Evolutionary conservation across 352 stramenopile genomes (phyloP), one percentile per base, ranked within the genome.

Genomic region (Pythium phragmitis): DNA sequence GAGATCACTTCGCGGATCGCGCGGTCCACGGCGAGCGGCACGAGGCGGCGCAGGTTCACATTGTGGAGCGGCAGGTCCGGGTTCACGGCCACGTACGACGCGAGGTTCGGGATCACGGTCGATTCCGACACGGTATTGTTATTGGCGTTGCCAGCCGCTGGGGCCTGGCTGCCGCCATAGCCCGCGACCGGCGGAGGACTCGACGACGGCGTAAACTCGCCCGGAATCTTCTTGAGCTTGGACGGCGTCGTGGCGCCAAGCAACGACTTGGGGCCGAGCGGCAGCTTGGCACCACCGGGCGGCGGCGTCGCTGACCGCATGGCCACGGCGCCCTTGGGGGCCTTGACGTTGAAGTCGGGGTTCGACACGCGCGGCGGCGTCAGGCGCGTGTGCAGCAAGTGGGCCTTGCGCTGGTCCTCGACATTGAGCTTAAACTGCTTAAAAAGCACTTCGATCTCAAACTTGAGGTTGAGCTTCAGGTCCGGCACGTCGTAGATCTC

Each of bases 401-500:
- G 88, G 14, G 88, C 85, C 57, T 97, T 97, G 57, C 99, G 97
- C 64, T 96, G 87, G 57, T 99, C 97, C 59, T 98, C 95, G 39
- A 99, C 82, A 45, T 98, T 98, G 1, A 99, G 81, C 65, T 98
- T 97, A 48, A 99, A 94, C 76, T 98, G 98, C 77, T 99, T 99
- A 82, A 98, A 99, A 5, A 99, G 72, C 43, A 99, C 96, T 79
- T 99, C 97, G 50, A 99, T 98, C 76, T 99, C 97, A 74, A 99
- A 99, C 71, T 99, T 99, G 51, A 99, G 96, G 75, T 99, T 99
- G 65, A 99, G 96, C 74, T 99, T 99, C 46, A 99, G 85, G 65
- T 99, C 96, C n/a, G 98, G 91, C 7, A 99, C 95, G 65, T 99
- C 91, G 74, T 99, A 99, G 33, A 99, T 90, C 58, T 98, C 96